Evolutionary conservation across 2,329 filamentous ascomycete genomes (phyloP).

Genomic region (Pseudogymnoascus verrucosus): DNA sequence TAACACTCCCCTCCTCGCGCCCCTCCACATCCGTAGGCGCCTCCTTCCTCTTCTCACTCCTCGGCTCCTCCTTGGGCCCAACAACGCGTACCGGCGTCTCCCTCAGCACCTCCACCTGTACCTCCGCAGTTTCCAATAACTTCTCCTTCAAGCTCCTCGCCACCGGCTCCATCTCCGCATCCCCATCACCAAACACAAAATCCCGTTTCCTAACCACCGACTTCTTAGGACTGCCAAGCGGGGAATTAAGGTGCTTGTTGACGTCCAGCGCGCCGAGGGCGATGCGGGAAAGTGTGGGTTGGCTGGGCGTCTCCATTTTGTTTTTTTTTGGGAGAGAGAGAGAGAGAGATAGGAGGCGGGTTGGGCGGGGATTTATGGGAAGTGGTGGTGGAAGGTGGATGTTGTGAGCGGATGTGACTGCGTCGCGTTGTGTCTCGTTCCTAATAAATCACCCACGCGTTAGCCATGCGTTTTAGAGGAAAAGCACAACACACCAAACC

Average conservation of each 20-base stretch:
- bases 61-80: neutral
- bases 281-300: neutral
- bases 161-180: too few species aligned
- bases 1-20: neutral
- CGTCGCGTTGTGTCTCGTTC: too few species aligned
- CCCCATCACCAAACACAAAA: neutral
- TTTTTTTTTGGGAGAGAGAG: neutral
- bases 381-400: neutral
- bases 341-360: neutral
- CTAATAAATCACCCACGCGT: too few species aligned
- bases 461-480: too few species aligned
- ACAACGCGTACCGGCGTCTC: neutral
- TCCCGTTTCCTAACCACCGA: neutral
- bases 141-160: neutral
- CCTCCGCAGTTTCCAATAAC: neutral
- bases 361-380: neutral
- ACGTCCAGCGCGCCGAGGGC: conserved; percentile 11
- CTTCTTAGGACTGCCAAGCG: neutral
- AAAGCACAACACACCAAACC: too few species aligned
- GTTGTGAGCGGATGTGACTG: too few species aligned
- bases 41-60: neutral
- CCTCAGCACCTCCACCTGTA: neutral
- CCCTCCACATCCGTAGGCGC: neutral
- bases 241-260: conserved; percentile 9
- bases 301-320: neutral